Evolutionary conservation across 139 green algal genomes (phyloP).

Genomic region (Closterium sp.): DNA sequence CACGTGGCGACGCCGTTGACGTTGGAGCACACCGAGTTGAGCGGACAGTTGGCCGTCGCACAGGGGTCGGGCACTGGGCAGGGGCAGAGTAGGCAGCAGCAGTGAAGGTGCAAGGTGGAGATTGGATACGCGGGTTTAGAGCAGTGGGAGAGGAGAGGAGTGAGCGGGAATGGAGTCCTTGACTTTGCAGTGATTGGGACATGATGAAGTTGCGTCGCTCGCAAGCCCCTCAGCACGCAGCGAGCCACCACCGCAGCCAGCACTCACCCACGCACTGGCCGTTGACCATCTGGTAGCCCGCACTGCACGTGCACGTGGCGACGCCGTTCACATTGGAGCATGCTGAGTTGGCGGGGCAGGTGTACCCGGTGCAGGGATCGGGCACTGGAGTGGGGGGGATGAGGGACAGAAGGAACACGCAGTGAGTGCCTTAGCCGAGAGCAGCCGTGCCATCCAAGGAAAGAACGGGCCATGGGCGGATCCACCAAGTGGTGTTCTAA

Average conservation of each 20-base stretch:
- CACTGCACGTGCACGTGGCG: background rate
- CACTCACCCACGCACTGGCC: background rate
- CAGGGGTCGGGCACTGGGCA: background rate
- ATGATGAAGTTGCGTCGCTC: too few relatives aligned
- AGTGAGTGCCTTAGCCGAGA: too few relatives aligned
- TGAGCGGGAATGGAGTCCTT: background rate
- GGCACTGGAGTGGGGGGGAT: background rate
- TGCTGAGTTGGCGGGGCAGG: constrained; percentile 2
- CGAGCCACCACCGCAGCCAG: background rate
- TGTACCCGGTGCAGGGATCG: background rate
- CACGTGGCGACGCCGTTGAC: background rate
- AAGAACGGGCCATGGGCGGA: too few relatives aligned
- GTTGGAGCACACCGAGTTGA: background rate
- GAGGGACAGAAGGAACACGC: background rate
- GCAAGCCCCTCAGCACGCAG: background rate
- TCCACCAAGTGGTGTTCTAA: too few relatives aligned
- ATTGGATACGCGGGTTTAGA: too few relatives aligned
- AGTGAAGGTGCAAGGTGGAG: too few relatives aligned
- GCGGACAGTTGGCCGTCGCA: constrained; percentile 1
- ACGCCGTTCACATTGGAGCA: background rate
- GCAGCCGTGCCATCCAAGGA: too few relatives aligned
- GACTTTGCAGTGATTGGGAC: background rate
- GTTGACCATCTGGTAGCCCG: background rate
- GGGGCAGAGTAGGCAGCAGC: too few relatives aligned
- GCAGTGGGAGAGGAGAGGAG: background rate